These are phyloP conservation scores for Euryodendron excelsum DNA, from an alignment of 148 eudicot species.

Conservation along the genomic window DNA sequence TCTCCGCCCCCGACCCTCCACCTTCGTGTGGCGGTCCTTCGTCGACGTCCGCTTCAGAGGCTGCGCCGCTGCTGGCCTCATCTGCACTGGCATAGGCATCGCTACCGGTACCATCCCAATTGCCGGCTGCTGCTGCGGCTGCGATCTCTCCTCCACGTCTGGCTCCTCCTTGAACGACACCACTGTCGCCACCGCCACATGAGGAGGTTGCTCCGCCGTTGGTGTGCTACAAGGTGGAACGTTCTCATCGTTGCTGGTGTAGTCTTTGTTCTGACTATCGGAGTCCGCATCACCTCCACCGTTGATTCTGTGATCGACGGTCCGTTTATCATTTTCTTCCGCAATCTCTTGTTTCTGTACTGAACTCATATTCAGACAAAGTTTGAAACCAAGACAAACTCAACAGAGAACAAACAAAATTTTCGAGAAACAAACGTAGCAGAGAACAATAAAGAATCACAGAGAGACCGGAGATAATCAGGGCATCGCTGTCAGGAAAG, in stretches of 20 bases:
- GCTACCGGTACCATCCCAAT: background rate
- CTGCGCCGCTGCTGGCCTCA: too few species aligned
- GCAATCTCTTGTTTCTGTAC: background rate
- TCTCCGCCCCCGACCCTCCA: constrained; percentile 53
- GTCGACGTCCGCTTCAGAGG: constrained; percentile 7
- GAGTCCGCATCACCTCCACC: too few species aligned
- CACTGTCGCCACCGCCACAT: background rate
- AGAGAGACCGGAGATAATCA: too few species aligned
- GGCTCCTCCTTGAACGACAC: constrained; percentile 20
- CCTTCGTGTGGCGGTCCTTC: constrained; percentile 56
- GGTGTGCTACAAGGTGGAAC: background rate
- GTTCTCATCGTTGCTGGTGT: too few species aligned
- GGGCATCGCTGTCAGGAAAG: too few species aligned
- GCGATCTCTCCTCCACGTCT: constrained; percentile 8
- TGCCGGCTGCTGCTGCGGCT: background rate
- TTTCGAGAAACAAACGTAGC: too few species aligned
- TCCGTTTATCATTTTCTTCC: background rate
- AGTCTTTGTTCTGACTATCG: too few species aligned
- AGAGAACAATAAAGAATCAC: too few species aligned
- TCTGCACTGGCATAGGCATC: constrained; percentile 14
- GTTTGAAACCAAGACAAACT: too few species aligned
- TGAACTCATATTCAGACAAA: constrained; percentile 6
- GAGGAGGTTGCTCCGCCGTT: background rate
- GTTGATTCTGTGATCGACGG: background rate
- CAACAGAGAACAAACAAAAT: too few species aligned